Base-by-base conservation (phyloP, 768 basidiomycete species). In the Suillus americanus region DNA sequence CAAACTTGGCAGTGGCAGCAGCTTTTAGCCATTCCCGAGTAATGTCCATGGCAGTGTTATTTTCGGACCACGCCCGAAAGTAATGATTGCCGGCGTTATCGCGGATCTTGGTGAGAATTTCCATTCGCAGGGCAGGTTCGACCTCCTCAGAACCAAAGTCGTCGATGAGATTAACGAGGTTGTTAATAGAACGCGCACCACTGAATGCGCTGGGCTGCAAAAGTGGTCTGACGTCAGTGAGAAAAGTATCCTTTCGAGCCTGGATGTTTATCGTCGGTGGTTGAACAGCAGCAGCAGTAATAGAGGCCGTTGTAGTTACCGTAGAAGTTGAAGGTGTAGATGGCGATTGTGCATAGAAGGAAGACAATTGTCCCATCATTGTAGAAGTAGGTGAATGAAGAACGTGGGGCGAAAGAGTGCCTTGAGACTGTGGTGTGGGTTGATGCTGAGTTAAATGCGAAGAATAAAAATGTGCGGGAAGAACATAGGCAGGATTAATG, bases 71-170 rank as follows among this genome's bases (percentile, higher is more conserved):
- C 5, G 91, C 92, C 50, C 91, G 86, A 74, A 91, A 94, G 72
- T 94, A 95, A 70, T 92, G 90, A 72, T 93, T 92, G 48, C 87
- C 90, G 35, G 93, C 93, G 56, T 88, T 86, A 74, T 95, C 92
- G 67, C 92, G 83, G 68, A 94, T 90, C 76, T 87, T 89, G 20
- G 88, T 89, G 62, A 95, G 77, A 61, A 94, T 89, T 73, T 94
- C 91, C 62, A 90, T 72, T 6, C 93, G 88, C 23, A 82, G 82
- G n/a, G 78, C 65, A 7, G 84, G 77, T 62, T 92, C 89, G 28
- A 92, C 86, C 30, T 92, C 89, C 56, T 80, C 72, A 20, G 83
- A 76, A 38, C 90, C 88, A 72, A 82, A 89, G 53, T 87, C 83
- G 48, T 79, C 79, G 43, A 94, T 83, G 45, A 79, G 79, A 37